Evolutionary conservation across 495 filamentous ascomycete species (phyloP).

Genomic region (Emericellopsis terricola): DNA sequence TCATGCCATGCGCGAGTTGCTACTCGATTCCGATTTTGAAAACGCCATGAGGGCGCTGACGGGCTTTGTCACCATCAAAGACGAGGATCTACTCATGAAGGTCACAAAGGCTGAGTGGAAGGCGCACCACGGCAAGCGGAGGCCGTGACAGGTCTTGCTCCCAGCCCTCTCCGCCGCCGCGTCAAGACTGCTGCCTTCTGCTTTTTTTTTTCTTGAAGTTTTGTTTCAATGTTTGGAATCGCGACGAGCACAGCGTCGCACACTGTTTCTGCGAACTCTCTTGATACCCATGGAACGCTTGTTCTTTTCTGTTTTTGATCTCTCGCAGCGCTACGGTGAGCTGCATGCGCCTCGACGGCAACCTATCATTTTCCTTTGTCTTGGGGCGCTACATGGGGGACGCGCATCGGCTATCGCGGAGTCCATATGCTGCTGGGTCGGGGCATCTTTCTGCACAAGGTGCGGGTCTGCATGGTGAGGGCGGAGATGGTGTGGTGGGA

Average conservation of each 20-base stretch:
- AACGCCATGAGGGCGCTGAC: constrained; percentile 97
- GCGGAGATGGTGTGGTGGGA: no score
- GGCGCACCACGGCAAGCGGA: constrained; percentile 30
- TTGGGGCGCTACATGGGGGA: no score
- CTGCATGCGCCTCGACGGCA: neutral
- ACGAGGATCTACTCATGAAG: constrained; percentile 87
- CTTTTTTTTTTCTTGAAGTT: neutral
- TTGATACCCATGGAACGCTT: neutral
- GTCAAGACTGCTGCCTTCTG: neutral
- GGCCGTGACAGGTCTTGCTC: constrained; percentile 8
- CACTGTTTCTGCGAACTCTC: neutral
- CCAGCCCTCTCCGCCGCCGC: neutral
- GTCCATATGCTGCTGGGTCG: no score
- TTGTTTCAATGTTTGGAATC: neutral
- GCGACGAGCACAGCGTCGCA: neutral
- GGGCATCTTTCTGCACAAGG: no score
- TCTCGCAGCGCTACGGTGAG: no score
- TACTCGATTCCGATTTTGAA: constrained; percentile 91
- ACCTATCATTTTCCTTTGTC: neutral
- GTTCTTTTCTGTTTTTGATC: neutral
- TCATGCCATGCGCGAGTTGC: constrained; percentile 75
- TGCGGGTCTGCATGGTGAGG: no score
- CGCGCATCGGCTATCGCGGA: no score
- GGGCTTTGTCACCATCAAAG: constrained; percentile 86
- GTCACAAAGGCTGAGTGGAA: constrained; percentile 90